Evolutionary conservation across 2,329 filamentous ascomycete species (phyloP), one percentile per base, ranked within the genome.

Genomic region (Colletotrichum sp.): DNA sequence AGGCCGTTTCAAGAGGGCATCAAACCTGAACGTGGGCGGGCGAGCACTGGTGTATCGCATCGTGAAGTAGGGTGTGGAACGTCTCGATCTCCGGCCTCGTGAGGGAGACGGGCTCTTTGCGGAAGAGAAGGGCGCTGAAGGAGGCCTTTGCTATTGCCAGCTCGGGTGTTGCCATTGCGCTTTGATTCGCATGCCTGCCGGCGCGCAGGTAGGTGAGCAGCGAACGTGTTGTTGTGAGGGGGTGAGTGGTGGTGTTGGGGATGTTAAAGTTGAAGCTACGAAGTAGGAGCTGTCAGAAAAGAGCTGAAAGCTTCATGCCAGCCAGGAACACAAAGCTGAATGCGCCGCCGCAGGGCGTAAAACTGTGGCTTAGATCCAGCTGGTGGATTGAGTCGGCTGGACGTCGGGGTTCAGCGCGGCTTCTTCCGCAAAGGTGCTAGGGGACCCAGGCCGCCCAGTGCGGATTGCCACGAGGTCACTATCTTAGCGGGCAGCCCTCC

Each of bases 1-100:
- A 80, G 77, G 60, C 78, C 77, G 78, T 79, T 75, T 70, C 36
- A 61, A 66, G 74, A 78, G 66, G 73, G 67, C 75, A 70, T 89
- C 93, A 95, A 95, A 97, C 95, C 95, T 97, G 95, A 89, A 97
- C 93, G 88, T 96, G 96, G 88, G 89, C 86, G 82, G 92, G 90
- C 81, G 94, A 94, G 91, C 95, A 96, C 87, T 92, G 90, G 85
- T 89, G 86, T 82, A 95, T 86, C 80, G 90, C 90, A 82, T 89
- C 86, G 83, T 93, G 90, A 80, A 97, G 88, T 75, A 92, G 87
- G 78, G 86, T 83, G 84, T 95, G 91, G 84, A 96, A 94, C 74
- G 89, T 85, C 79, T 93, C 89, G 83, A 96, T 93, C 75, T 93
- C 91, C 80, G 92, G 91, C 82, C 93, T 92, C 65, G 91, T 86